phyloP scores from a whole-genome alignment of 345 rosid genomes.

The Citrus trifoliata region DNA sequence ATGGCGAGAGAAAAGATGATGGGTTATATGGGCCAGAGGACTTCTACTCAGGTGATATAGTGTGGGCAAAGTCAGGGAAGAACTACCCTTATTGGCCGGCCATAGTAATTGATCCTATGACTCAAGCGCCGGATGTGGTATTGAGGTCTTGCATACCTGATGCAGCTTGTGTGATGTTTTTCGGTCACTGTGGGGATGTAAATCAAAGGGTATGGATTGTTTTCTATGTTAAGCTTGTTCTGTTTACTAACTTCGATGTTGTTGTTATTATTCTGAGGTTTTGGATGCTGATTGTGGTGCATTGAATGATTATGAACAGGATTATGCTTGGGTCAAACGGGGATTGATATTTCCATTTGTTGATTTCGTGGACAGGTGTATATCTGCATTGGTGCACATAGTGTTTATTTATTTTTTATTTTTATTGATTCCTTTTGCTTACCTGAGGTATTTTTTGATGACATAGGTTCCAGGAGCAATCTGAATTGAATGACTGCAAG shows the following conservation, averaged over 20 bases:
- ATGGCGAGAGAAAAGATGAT: constrained; percentile 48
- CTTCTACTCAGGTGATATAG: constrained; percentile 89
- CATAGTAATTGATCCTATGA: constrained; percentile 92
- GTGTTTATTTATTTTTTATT: not conserved
- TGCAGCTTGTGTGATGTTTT: constrained; percentile 98
- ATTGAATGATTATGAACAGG: constrained; percentile 49
- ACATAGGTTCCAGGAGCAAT: constrained; percentile 76
- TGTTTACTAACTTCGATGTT: constrained; percentile 3
- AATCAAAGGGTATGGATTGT: constrained; percentile 65
- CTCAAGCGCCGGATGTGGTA: constrained; percentile 91
- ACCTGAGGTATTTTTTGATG: constrained; percentile 15
- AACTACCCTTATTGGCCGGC: constrained; percentile 92
- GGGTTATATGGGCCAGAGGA: constrained; percentile 93
- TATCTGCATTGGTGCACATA: not conserved
- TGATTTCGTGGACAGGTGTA: constrained; percentile 79
- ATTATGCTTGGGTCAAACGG: constrained; percentile 82
- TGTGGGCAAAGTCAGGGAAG: constrained; percentile 88
- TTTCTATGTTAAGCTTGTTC: constrained; percentile 13
- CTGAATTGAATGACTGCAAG: constrained; percentile 59
- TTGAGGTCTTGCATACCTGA: constrained; percentile 89
- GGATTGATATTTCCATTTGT: constrained; percentile 90
- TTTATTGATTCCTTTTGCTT: constrained; percentile 13
- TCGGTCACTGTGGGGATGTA: constrained; percentile 76
- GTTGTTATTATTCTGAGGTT: constrained; percentile 8
- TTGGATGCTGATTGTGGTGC: constrained; percentile 21